Evolutionary conservation across 176 grass and related monocot species (phyloP), one percentile per base, ranked within the genome.

Genomic region (Hsuehochloa calcarea): DNA sequence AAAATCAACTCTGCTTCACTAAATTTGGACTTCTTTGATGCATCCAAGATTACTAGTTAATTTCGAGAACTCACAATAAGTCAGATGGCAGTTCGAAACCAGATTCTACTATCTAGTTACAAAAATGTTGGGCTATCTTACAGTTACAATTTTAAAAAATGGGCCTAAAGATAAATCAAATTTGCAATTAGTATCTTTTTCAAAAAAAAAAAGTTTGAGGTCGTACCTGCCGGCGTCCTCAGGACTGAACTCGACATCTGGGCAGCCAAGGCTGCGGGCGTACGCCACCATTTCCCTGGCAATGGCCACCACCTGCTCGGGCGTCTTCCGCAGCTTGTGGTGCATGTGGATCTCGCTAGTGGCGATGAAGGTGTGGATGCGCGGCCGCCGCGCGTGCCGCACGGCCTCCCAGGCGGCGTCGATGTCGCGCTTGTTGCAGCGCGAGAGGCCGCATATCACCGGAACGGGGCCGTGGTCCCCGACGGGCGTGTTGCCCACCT

Each of bases 361-460:
- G 22, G 96, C 96, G 20, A 99, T 95, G 63, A 95, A 98, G 12
- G 93, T 96, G 25, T 1, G 93, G 37, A 95, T 89, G 60, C 91
- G 79, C 5, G 95, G 95, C 39, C 84, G 85, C 4, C 85, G 46
- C 1, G 95, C 95, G 62, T 93, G 91, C 4, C 91, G 86, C 51
- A 98, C 96, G 43, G 96, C 93, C 77, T 98, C 96, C 96, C 96
- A 98, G 3, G 96, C 95, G 17, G 96, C 93, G 41, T 93, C 93
- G 1, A 95, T 93, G 72, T 95, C 93, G 31, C 68, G 74, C 89
- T 83, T 90, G 34, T 93, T 93, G 89, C 95, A 95, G 0, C 95
- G 77, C 2, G 95, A 92, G 29, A 98, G 89, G 13, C 91, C 95
- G 14, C 95, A 98, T 40, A 98, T 95, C 69, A 98, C 93, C 0